Percentiles rank a stretch among this genome's conserved stretches.
These are phyloP conservation scores for Scalesia atractyloides DNA, from an alignment of 129 eudicot species.

Conservation along the genomic window DNA sequence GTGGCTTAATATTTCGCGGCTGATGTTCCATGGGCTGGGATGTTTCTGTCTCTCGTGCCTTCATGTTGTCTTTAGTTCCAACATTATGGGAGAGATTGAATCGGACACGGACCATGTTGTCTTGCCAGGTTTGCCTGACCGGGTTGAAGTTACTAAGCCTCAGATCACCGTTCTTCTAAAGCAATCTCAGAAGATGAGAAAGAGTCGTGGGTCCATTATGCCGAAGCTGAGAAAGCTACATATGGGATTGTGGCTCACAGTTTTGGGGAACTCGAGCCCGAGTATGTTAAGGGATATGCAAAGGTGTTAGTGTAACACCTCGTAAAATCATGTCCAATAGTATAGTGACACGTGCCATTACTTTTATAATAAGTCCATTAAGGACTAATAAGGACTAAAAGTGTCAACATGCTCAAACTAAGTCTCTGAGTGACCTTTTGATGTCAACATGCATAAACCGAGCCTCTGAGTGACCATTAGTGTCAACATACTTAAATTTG, in stretches of 20 bases:
- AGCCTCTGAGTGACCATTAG: no score
- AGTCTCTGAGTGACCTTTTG: no score
- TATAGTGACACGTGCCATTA: no score
- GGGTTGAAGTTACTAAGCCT: conserved; percentile 38
- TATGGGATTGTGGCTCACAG: conserved; percentile 47
- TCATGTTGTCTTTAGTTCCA: not conserved
- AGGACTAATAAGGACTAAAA: no score
- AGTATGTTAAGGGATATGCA: conserved; percentile 39
- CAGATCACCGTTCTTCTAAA: conserved; percentile 10
- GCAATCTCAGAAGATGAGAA: not conserved
- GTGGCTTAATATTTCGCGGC: conserved; percentile 48
- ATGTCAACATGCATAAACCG: no score
- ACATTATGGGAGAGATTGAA: not conserved
- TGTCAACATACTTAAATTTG: no score
- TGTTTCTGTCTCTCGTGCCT: conserved; percentile 46
- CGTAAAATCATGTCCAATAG: no score
- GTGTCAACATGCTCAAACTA: no score
- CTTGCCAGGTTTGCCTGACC: conserved; percentile 47
- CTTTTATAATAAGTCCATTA: no score
- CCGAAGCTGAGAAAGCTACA: conserved; percentile 32
- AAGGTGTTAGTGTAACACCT: not conserved
- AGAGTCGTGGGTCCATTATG: not conserved
- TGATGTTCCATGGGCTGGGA: conserved; percentile 48
- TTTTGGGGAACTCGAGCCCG: conserved; percentile 53
- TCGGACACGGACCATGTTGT: conserved; percentile 35